Evolutionary conservation across 2,329 filamentous ascomycete genomes (phyloP).

Genomic region (Fusarium armeniacum): DNA sequence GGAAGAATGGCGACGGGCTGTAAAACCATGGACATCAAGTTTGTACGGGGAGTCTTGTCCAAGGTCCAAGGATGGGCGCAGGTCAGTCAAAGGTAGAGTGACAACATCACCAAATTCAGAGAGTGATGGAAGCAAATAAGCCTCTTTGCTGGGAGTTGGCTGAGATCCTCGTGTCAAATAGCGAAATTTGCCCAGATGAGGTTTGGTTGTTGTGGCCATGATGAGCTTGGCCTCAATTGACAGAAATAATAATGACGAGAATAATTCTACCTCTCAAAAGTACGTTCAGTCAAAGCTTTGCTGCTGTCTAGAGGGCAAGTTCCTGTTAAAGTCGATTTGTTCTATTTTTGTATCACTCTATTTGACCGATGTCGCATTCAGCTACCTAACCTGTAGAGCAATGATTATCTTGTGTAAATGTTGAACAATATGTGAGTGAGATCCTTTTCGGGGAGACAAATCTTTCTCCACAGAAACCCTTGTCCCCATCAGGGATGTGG

Average conservation of each 20-base stretch:
- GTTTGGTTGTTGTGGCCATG: neutral
- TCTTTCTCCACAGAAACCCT: neutral
- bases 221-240: neutral
- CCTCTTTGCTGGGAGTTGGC: slow-evolving; percentile 5
- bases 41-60: slow-evolving; percentile 5
- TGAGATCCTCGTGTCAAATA: neutral
- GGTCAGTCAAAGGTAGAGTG: slow-evolving; percentile 5
- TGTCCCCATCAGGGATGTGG: neutral
- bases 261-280: neutral
- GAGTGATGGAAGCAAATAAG: slow-evolving; percentile 6
- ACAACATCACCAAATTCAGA: slow-evolving; percentile 10
- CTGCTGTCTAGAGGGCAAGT: neutral
- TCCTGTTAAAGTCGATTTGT: neutral
- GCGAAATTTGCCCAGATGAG: slow-evolving; percentile 2
- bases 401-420: neutral
- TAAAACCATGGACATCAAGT: slow-evolving; percentile 5
- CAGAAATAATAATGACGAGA: neutral
- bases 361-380: neutral
- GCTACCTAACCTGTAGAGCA: neutral
- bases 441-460: neutral
- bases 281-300: neutral
- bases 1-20: slow-evolving; percentile 4
- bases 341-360: neutral
- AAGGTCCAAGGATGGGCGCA: slow-evolving; percentile 7
- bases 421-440: neutral